Evolutionary conservation across 2,329 filamentous ascomycete species (phyloP), one percentile per base, ranked within the genome.

Genomic region (Cytospora leucostoma): DNA sequence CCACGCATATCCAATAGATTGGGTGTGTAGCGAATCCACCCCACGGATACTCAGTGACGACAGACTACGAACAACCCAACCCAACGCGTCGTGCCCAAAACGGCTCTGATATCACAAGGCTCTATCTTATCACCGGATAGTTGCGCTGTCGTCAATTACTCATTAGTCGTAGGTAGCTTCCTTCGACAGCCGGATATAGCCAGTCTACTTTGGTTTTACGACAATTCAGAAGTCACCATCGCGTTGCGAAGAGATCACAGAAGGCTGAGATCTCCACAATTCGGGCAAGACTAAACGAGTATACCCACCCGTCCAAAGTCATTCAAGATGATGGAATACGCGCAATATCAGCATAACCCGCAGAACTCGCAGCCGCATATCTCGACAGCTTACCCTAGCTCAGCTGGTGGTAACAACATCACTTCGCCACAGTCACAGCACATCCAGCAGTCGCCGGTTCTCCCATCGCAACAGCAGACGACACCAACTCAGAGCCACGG

Each of bases 401-500:
- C 85, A 54, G 77, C 75, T 67, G 71, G 78, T 69, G 77, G 74
- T 69, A 85, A 78, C 78, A 85, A 73, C 78, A 90, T 93, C 78
- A 87, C 89, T 40, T 92, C 90, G 35, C 89, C 90, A 55, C 88
- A 89, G 68, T 90, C 86, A 73, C 84, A 87, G 70, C 87, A 85
- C 74, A 82, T 89, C 71, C 86, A 88, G 68, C 82, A 86, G 70
- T 95, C 91, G 38, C 91, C 92, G 37, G 92, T 95, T 67, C 82
- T 95, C 62, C 86, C 90, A 33, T 89, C 90, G 59, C 91, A 95
- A 77, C 85, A 90, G 72, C 90, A 90, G 69, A 82, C 84, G 66
- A 80, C 83, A 47, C 85, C 86, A 66, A 85, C 84, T 72, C 83
- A 88, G 69, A 80, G 80, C 56, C 88, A 90, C 78, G 91, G 88